A percentile compares a stretch with the other conserved stretches of the same genome.
Evolutionary conservation across 2,329 filamentous ascomycete genomes (phyloP).

Genomic region (Triangularia verruculosa): DNA sequence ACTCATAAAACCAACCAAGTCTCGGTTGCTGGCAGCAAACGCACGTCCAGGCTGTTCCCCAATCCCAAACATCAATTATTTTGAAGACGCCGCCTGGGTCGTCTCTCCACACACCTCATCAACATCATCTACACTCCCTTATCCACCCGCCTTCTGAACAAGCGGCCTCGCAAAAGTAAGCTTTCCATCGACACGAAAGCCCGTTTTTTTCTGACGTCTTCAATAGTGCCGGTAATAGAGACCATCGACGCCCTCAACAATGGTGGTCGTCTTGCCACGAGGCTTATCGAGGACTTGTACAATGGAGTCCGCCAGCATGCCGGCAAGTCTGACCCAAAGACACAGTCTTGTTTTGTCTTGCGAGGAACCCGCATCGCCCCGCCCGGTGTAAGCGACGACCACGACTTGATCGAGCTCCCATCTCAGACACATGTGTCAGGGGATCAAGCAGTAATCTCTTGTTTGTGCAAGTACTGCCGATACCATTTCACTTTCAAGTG

Average conservation of each 20-base stretch:
- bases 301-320: constrained; percentile 13
- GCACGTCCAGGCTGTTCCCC: too few species aligned
- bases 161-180: too few species aligned
- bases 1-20: too few species aligned
- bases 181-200: background rate
- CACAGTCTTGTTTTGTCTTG: background rate
- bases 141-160: too few species aligned
- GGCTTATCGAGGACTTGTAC: constrained; percentile 24
- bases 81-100: too few species aligned
- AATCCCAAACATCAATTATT: too few species aligned
- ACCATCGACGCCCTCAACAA: background rate
- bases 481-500: constrained; percentile 34
- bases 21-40: too few species aligned
- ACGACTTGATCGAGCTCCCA: background rate
- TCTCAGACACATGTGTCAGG: background rate
- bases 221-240: background rate
- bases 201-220: background rate
- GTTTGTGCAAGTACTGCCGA: constrained; percentile 34
- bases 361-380: background rate
- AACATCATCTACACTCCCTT: background rate
- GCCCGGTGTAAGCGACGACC: constrained; percentile 11
- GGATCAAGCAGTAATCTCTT: constrained; percentile 24
- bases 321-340: background rate
- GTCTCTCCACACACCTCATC: too few species aligned
- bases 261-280: constrained; percentile 19